Evolutionary conservation across 805 yeast species (phyloP).

Genomic region (Ogataea nonfermentans): DNA sequence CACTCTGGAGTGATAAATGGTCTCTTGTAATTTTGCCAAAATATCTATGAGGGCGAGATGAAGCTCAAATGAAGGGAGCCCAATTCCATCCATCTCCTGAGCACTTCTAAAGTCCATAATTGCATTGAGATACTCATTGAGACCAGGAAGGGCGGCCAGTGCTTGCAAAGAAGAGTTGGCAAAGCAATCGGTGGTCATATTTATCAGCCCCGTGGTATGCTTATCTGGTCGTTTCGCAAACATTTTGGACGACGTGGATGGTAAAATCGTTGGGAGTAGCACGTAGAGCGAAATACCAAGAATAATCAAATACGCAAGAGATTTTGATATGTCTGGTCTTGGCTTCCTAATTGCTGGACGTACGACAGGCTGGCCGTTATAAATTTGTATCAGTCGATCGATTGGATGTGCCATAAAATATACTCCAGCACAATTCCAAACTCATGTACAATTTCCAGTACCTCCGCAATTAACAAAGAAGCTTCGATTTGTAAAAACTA

Average conservation of each 20-base stretch:
- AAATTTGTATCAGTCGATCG: slow-evolving; percentile 3
- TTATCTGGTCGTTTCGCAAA: slow-evolving; percentile 57
- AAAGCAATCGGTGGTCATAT: slow-evolving; percentile 85
- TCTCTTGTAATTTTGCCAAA: slow-evolving; percentile 58
- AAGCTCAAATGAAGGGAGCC: slow-evolving; percentile 44
- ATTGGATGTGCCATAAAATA: slow-evolving; percentile 8
- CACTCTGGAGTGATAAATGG: slow-evolving; percentile 50
- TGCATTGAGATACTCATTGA: slow-evolving; percentile 54
- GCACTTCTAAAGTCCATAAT: slow-evolving; percentile 29
- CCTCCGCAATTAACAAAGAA: no score
- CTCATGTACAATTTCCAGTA: no score
- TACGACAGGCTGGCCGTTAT: not conserved
- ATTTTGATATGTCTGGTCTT: not conserved
- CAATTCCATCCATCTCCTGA: not conserved
- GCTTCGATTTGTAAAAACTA: not conserved
- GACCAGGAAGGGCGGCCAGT: slow-evolving; percentile 56
- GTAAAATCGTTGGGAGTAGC: slow-evolving; percentile 19
- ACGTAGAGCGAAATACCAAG: slow-evolving; percentile 15
- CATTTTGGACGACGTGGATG: slow-evolving; percentile 13
- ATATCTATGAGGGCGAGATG: slow-evolving; percentile 57
- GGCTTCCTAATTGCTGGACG: not conserved
- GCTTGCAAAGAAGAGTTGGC: slow-evolving; percentile 90
- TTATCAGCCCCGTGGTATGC: slow-evolving; percentile 78
- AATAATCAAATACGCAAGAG: slow-evolving; percentile 4
- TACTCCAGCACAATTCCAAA: not conserved